These are phyloP conservation scores for Termitomyces sp. DNA, from an alignment of 768 basidiomycete genomes.

Conservation along the genomic window DNA sequence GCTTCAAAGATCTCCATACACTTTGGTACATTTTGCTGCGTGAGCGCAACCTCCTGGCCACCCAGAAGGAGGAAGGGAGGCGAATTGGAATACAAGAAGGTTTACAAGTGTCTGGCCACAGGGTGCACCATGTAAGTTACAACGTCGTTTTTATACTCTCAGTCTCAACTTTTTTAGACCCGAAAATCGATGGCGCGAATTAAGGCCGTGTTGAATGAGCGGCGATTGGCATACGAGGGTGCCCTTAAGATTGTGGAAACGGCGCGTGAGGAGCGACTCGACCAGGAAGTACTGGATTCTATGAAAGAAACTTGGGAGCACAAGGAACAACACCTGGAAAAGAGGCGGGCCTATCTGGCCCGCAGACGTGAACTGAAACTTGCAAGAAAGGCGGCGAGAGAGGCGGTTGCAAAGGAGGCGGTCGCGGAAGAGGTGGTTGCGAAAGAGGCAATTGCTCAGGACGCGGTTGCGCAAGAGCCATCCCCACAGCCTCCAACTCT, in stretches of 20 bases:
- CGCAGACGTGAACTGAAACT: conserved; percentile 9
- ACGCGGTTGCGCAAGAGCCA: background rate
- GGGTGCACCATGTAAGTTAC: conserved; percentile 39
- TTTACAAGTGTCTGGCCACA: conserved; percentile 25
- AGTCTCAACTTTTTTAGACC: conserved; percentile 42
- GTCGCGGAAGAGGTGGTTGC: background rate
- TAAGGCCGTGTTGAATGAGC: conserved; percentile 88
- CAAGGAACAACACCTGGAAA: conserved; percentile 14
- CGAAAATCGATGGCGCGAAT: conserved; percentile 97
- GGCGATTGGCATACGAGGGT: conserved; percentile 76
- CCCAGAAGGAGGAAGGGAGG: conserved; percentile 76
- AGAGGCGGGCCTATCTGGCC: conserved; percentile 10
- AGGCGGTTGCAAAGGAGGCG: background rate
- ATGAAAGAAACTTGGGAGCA: conserved; percentile 17
- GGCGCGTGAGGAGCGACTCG: conserved; percentile 24
- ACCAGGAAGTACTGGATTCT: conserved; percentile 22
- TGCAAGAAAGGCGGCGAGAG: conserved; percentile 2
- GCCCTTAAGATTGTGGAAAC: conserved; percentile 42
- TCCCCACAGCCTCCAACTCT: background rate
- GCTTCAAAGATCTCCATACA: conserved; percentile 88
- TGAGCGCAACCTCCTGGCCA: conserved; percentile 87
- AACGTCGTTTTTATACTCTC: background rate
- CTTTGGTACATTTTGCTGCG: conserved; percentile 90
- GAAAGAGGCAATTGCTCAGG: no score
- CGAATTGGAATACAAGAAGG: conserved; percentile 43